Conservation (phyloP, 768 basidiomycete species). For the Suillus spraguei region DNA sequence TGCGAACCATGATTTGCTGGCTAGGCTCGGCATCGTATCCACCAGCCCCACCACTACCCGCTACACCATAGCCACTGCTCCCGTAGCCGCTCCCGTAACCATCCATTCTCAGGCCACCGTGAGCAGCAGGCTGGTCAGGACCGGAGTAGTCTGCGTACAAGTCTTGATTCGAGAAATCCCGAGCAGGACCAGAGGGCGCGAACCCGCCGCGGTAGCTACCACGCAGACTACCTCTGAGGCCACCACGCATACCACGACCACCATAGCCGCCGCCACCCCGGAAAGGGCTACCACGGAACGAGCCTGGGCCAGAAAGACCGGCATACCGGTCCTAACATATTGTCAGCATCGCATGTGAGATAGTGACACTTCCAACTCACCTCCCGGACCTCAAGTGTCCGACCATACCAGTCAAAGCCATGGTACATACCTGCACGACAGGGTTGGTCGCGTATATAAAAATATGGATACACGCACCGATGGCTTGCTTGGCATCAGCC, state of each 20-base stretch:
- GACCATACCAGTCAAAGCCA: constrained; percentile 97
- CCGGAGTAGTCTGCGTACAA: constrained; percentile 93
- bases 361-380: constrained; percentile 40
- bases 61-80: constrained; percentile 38
- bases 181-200: constrained; percentile 48
- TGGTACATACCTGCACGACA: constrained; percentile 82
- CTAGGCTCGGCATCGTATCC: constrained; percentile 78
- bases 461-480: constrained; percentile 58
- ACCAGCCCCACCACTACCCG: constrained; percentile 25
- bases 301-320: constrained; percentile 71
- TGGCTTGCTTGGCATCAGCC: constrained; percentile 90
- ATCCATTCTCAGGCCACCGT: constrained; percentile 39
- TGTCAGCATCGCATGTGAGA: not conserved
- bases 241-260: constrained; percentile 54
- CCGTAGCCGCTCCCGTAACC: constrained; percentile 42
- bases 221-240: constrained; percentile 49
- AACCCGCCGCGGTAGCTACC: constrained; percentile 62
- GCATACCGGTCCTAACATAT: constrained; percentile 82
- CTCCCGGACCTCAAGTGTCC: constrained; percentile 94
- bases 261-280: constrained; percentile 38
- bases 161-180: constrained; percentile 86
- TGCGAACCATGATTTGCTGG: constrained; percentile 98
- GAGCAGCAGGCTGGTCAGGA: constrained; percentile 63
- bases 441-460: not conserved
- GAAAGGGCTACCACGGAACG: constrained; percentile 50